phyloP scores from a whole-genome alignment of 202 grass and related monocot genomes.

The Saccharum hybrid region DNA sequence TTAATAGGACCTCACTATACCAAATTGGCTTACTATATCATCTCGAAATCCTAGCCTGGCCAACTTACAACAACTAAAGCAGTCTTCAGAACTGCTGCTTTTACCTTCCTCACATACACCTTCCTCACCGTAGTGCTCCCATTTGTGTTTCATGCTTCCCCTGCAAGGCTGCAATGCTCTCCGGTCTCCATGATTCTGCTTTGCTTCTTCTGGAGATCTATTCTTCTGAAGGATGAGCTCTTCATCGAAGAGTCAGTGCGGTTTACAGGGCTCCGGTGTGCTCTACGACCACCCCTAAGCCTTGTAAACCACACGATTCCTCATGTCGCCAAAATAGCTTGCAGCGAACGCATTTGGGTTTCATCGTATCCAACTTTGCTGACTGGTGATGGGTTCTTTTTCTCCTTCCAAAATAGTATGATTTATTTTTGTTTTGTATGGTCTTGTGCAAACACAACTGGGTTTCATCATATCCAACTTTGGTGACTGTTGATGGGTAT shows the following conservation, averaged over 20 bases:
- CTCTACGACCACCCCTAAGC: not conserved
- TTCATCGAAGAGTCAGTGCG: constrained; percentile 12
- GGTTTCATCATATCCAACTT: constrained; percentile 1
- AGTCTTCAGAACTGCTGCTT: not conserved
- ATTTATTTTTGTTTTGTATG: too few species aligned
- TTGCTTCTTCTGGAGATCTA: constrained; percentile 13
- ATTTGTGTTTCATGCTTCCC: not conserved
- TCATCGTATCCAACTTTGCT: too few species aligned
- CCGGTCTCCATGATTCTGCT: not conserved
- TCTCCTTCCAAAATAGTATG: not conserved
- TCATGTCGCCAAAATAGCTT: not conserved
- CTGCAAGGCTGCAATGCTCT: not conserved
- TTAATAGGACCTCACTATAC: not conserved
- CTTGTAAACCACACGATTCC: constrained; percentile 39
- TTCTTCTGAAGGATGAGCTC: constrained; percentile 35
- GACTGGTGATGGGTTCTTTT: not conserved
- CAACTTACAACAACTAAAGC: not conserved
- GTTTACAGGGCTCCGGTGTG: constrained; percentile 26
- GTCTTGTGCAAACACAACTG: not conserved
- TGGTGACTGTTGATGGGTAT: not conserved
- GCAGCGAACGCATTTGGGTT: not conserved
- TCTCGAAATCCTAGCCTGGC: constrained; percentile 5
- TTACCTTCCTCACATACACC: constrained; percentile 40
- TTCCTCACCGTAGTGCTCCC: not conserved
- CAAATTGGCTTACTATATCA: constrained; percentile 4